A percentile compares a stretch with the other conserved stretches of the same genome.
phyloP scores from a whole-genome alignment of 1,139 yeast genomes.

The Suhomyces panamericanus region DNA sequence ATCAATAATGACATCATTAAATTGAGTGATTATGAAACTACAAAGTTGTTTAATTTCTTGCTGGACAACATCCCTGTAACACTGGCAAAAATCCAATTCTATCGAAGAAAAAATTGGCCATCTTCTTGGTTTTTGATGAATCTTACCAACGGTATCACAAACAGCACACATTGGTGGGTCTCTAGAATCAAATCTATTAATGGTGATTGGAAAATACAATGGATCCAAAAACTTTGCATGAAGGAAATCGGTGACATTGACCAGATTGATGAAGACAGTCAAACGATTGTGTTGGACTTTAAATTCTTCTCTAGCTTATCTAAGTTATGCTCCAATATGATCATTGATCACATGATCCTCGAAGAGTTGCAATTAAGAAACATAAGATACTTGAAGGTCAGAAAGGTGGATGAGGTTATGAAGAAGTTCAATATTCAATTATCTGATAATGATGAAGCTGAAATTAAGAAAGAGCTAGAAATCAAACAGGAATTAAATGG shows the following conservation, averaged over 20 bases:
- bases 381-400: conserved; percentile 35
- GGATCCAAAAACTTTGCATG: conserved; percentile 36
- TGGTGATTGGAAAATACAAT: conserved; percentile 65
- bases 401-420: conserved; percentile 14
- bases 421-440: conserved; percentile 11
- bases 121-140: conserved; percentile 65
- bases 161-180: conserved; percentile 61
- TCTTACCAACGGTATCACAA: conserved; percentile 44
- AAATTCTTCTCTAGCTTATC: conserved; percentile 51
- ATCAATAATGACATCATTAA: conserved; percentile 55
- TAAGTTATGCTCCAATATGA: conserved; percentile 55
- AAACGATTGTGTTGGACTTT: conserved; percentile 35
- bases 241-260: conserved; percentile 16
- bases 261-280: conserved; percentile 16
- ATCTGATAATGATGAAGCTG: background rate
- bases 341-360: conserved; percentile 62
- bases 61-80: conserved; percentile 13
- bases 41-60: conserved; percentile 24
- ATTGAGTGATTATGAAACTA: conserved; percentile 40
- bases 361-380: conserved; percentile 54
- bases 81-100: conserved; percentile 45
- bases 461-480: background rate
- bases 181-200: conserved; percentile 58
- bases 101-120: conserved; percentile 70
- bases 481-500: conserved; percentile 1